Percentiles rank a stretch among this genome's conserved stretches.
These are phyloP conservation scores for Zarea fungicola DNA, from an alignment of 2,329 filamentous ascomycete genomes.

Conservation along the genomic window DNA sequence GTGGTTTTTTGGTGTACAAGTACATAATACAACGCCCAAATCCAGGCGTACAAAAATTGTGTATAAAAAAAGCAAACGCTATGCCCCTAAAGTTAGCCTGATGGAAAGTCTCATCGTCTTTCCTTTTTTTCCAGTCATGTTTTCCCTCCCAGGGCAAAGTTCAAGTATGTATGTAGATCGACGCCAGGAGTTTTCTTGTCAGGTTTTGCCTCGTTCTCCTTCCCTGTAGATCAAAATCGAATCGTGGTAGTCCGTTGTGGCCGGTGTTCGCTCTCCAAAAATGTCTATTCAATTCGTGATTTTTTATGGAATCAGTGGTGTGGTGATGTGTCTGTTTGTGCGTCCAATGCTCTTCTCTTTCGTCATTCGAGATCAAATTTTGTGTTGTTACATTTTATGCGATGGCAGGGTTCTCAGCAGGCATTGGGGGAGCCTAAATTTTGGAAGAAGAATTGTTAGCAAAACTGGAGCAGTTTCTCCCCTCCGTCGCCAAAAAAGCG, in stretches of 20 bases:
- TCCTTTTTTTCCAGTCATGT: background rate
- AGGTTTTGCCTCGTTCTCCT: background rate
- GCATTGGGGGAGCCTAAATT: constrained; percentile 22
- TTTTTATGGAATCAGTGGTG: constrained; percentile 8
- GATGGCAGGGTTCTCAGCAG: constrained; percentile 24
- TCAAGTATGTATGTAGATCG: constrained; percentile 9
- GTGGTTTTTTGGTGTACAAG: constrained; percentile 9
- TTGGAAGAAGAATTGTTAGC: background rate
- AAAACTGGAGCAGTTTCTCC: background rate
- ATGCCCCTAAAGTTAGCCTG: constrained; percentile 4
- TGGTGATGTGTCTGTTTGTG: constrained; percentile 9
- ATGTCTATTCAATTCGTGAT: constrained; percentile 11
- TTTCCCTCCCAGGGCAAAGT: background rate
- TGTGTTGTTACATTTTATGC: constrained; percentile 21
- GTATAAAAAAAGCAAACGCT: constrained; percentile 11
- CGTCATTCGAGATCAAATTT: background rate
- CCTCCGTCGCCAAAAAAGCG: constrained; percentile 19
- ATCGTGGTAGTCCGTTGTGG: too few species aligned
- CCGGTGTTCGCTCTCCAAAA: background rate
- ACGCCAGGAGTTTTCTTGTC: constrained; percentile 2
- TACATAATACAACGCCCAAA: constrained; percentile 13
- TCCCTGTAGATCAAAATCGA: background rate
- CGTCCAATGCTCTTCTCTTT: background rate
- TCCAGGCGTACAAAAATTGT: constrained; percentile 9
- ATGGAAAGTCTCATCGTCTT: background rate